phyloP scores from a whole-genome alignment of 2,329 filamentous ascomycete genomes.

The Cytospora leucostoma region DNA sequence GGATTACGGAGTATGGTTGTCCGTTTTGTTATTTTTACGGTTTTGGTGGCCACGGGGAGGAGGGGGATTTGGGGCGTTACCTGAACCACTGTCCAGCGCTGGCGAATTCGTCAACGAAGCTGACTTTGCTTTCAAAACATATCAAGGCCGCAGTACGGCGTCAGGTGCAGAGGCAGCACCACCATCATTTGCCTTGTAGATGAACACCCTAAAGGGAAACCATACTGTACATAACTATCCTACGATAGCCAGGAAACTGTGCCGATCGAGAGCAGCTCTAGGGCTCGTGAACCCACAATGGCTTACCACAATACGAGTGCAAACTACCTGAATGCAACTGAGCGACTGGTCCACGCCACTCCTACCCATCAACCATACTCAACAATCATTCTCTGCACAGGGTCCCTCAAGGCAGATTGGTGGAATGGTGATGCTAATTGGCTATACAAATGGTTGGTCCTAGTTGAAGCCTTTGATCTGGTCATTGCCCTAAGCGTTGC shows the following conservation, averaged over 20 bases:
- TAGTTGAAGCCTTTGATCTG: too few relatives aligned
- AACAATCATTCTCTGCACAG: too few relatives aligned
- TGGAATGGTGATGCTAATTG: too few relatives aligned
- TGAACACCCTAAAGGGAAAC: constrained; percentile 18
- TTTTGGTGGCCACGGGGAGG: constrained; percentile 2
- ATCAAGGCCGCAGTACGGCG: constrained; percentile 18
- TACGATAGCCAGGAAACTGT: not conserved
- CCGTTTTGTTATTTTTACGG: constrained; percentile 11
- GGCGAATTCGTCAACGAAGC: constrained; percentile 9
- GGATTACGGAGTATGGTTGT: constrained; percentile 21
- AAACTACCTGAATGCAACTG: not conserved
- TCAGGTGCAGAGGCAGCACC: constrained; percentile 13
- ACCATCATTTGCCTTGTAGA: constrained; percentile 23
- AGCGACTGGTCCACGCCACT: not conserved
- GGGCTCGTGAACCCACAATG: not conserved
- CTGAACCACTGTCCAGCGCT: constrained; percentile 9
- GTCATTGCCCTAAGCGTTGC: too few relatives aligned
- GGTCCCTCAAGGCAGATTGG: too few relatives aligned
- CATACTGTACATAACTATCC: constrained; percentile 20
- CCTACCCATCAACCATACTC: not conserved
- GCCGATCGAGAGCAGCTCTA: constrained; percentile 6
- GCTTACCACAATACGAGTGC: not conserved
- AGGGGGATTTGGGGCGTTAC: constrained; percentile 22
- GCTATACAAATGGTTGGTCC: too few relatives aligned
- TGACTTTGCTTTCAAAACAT: constrained; percentile 19